Evolutionary conservation across 2,329 filamentous ascomycete genomes (phyloP).

Genomic region (Trichoderma arundinaceum): DNA sequence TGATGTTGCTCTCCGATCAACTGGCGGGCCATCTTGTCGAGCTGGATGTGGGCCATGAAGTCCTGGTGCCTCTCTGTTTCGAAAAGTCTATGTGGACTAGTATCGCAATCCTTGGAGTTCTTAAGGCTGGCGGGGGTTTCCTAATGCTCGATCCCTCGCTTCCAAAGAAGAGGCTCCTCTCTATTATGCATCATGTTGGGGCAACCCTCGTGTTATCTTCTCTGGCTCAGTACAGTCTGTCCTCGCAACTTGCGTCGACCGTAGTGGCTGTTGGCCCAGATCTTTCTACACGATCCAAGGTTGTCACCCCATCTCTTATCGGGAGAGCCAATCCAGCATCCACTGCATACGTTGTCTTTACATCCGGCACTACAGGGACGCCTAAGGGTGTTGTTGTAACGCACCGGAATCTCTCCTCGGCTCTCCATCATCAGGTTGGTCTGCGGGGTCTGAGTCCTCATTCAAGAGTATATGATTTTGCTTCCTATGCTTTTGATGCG

Average conservation of each 20-base stretch:
- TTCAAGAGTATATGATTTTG: no score
- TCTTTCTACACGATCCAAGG: no score
- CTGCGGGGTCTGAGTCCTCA: no score
- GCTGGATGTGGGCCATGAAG: constrained; percentile 13
- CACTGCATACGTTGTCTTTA: constrained; percentile 30
- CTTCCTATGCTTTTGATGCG: no score
- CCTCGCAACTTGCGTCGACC: no score
- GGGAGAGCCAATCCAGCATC: background rate
- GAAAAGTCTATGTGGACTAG: constrained; percentile 25
- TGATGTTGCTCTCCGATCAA: constrained; percentile 16
- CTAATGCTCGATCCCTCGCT: background rate
- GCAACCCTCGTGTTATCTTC: no score
- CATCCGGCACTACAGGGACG: constrained; percentile 30
- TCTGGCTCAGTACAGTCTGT: no score
- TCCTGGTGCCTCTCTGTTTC: constrained; percentile 14
- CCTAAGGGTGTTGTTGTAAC: constrained; percentile 28
- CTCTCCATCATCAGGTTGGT: no score
- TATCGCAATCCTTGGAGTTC: constrained; percentile 5
- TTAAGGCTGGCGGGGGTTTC: constrained; percentile 23
- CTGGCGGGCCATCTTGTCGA: constrained; percentile 26
- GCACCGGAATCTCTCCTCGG: background rate
- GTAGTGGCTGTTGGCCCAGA: no score
- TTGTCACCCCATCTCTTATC: no score
- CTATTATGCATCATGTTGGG: no score
- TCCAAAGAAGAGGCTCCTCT: no score